Base-by-base conservation (phyloP, 345 rosid species). In the Mangifera indica region DNA sequence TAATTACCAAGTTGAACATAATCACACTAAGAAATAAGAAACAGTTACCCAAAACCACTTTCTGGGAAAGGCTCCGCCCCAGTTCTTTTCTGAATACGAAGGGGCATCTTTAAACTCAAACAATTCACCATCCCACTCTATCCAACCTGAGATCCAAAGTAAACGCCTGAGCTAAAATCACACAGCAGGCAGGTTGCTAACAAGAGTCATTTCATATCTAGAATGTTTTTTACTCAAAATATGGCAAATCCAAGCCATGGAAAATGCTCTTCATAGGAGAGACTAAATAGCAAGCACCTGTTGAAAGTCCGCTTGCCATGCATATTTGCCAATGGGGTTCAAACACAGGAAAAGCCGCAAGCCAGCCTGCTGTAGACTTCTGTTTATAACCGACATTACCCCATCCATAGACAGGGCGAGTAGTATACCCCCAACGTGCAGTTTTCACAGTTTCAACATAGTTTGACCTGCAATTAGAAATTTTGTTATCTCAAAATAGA, bases 291-390 rank as follows among this genome's bases (percentile, higher is more conserved):
- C 34, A 51, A 65, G 74, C 65, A 80, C 98, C 98, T 77, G 97
- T 94, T 80, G 98, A 94, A 73, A 94, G 97, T 74, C 98, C 97
- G 63, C 92, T 90, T 5, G 95, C 98, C 97, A 94, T 88, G 90
- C 98, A 92, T 73, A 90, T 76, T 87, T 94, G 98, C 98, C 98
- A 94, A 69, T 94, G 98, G 70, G 98, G 98, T 87, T 94, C 98
- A 71, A 94, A 94, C 59, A 94, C 88, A 69, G 98, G 97, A 79
- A 94, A 87, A 73, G 90, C 98, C 18, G 97, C 98, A 73, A 84
- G 90, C 98, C 98, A 94, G 67, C 98, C 97, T 17, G 98, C 98
- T 20, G 98, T 89, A 17, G 98, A 87, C 84, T 89, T 90, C 83
- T 92, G 98, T 67, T 81, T 79, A 49, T 84, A 76, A 64, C 86